Conservation (phyloP, 768 basidiomycete species). For the Suillus subaureus region DNA sequence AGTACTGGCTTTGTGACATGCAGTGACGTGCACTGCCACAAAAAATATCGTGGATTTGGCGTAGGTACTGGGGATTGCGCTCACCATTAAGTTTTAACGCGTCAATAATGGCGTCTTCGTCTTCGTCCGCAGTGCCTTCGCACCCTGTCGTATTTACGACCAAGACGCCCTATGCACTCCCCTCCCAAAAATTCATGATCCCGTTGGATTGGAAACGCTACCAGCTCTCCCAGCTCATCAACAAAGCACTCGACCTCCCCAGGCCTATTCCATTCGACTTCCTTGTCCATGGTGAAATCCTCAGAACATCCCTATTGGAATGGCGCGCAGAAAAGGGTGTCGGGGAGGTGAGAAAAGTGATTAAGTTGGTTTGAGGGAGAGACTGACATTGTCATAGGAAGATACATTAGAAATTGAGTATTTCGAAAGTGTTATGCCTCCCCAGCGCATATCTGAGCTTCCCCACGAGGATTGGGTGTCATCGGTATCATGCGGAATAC, state of each 20-base stretch:
- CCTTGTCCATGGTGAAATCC: conserved; percentile 78
- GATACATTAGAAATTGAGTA: conserved; percentile 93
- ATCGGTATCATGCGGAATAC: conserved; percentile 62
- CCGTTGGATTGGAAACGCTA: conserved; percentile 91
- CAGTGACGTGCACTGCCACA: too few relatives aligned
- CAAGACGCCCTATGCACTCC: conserved; percentile 71
- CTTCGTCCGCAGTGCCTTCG: conserved; percentile 28
- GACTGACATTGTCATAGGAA: conserved; percentile 51
- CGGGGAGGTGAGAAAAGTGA: conserved; percentile 57
- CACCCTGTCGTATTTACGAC: conserved; percentile 76
- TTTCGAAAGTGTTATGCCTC: conserved; percentile 86
- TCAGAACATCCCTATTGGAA: conserved; percentile 69
- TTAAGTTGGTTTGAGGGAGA: conserved; percentile 7
- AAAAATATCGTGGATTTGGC: too few relatives aligned
- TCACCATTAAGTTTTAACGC: background rate
- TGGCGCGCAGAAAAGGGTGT: conserved; percentile 74
- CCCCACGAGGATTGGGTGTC: conserved; percentile 97
- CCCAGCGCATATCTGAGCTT: conserved; percentile 74
- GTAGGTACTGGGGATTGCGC: background rate
- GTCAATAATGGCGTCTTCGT: background rate
- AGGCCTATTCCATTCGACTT: conserved; percentile 93
- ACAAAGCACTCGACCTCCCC: conserved; percentile 81
- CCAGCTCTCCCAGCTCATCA: conserved; percentile 95
- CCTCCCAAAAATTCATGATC: conserved; percentile 89
- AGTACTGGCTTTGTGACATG: too few relatives aligned